Evolutionary conservation across 1,284 basidiomycete species (phyloP).

Genomic region (Apiotrichum gamsii): DNA sequence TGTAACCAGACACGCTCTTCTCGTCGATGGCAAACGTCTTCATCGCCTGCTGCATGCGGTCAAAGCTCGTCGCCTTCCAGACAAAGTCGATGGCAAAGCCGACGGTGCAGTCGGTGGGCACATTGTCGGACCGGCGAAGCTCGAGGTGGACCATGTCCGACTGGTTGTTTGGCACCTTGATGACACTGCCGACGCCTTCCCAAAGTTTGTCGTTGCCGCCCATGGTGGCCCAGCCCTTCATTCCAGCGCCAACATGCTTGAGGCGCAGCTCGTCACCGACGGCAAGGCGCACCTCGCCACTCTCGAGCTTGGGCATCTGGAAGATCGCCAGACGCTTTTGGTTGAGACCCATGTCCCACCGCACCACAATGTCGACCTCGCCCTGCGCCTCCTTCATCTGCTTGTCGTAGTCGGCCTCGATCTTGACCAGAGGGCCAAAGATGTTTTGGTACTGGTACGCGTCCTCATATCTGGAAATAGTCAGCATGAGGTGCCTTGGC

Average conservation of each 20-base stretch:
- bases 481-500: neutral
- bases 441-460: constrained; percentile 99
- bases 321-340: constrained; percentile 98
- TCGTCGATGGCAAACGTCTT: constrained; percentile 99
- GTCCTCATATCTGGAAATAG: constrained; percentile 75
- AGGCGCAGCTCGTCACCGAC: constrained; percentile 93
- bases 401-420: constrained; percentile 99
- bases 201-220: constrained; percentile 51
- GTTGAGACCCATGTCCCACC: constrained; percentile 97
- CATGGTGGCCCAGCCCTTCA: constrained; percentile 52
- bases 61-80: constrained; percentile 99
- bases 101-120: constrained; percentile 88
- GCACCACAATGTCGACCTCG: constrained; percentile 88
- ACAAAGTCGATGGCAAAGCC: constrained; percentile 97
- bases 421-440: constrained; percentile 96
- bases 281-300: constrained; percentile 91
- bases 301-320: constrained; percentile 89
- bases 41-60: constrained; percentile 98
- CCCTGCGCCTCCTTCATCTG: constrained; percentile 96
- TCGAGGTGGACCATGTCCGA: constrained; percentile 97
- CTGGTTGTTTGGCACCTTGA: constrained; percentile 99
- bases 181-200: constrained; percentile 96
- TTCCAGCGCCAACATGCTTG: constrained; percentile 71
- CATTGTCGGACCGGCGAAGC: constrained; percentile 82
- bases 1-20: constrained; percentile 97